Percentiles rank a stretch among this genome's conserved stretches.
Conservation (phyloP, 352 stramenopile genomes). For the Elongisporangium senticosum region DNA sequence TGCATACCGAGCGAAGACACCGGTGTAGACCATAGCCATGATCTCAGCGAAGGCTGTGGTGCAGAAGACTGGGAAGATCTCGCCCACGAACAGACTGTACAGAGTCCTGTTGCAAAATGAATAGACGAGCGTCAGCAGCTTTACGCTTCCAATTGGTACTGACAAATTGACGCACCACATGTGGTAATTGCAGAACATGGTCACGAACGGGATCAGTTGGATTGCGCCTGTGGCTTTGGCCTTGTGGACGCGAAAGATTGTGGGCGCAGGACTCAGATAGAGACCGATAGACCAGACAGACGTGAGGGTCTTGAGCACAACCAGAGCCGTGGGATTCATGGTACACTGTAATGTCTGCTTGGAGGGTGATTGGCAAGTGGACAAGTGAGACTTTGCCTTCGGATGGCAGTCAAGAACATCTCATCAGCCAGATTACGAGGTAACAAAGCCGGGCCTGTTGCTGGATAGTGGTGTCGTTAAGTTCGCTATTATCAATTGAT, state of each 20-base stretch:
- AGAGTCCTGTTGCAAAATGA: conserved; percentile 10
- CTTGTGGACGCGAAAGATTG: conserved; percentile 13
- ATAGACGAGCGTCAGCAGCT: too few relatives aligned
- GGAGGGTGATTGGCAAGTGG: too few relatives aligned
- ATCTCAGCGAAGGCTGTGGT: conserved; percentile 14
- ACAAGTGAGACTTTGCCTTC: too few relatives aligned
- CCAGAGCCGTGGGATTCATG: background rate
- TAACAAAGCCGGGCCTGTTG: too few relatives aligned
- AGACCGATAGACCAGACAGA: conserved; percentile 11
- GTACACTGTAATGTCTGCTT: too few relatives aligned
- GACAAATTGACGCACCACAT: too few relatives aligned
- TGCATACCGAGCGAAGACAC: conserved; percentile 12
- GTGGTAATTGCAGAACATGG: conserved; percentile 12
- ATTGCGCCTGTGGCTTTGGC: conserved; percentile 7
- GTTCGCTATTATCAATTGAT: too few relatives aligned
- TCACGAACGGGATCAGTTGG: conserved; percentile 12
- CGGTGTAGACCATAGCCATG: conserved; percentile 15
- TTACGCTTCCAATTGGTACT: too few relatives aligned
- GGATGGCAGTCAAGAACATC: too few relatives aligned
- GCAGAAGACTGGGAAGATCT: conserved; percentile 21
- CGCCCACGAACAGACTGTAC: conserved; percentile 23
- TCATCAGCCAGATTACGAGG: too few relatives aligned
- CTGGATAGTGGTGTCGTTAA: too few relatives aligned
- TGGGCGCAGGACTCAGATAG: conserved; percentile 13
- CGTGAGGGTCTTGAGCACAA: conserved; percentile 13